phyloP scores from a whole-genome alignment of 192 early-diverging fungal genomes.

The Geosiphon pyriformis region DNA sequence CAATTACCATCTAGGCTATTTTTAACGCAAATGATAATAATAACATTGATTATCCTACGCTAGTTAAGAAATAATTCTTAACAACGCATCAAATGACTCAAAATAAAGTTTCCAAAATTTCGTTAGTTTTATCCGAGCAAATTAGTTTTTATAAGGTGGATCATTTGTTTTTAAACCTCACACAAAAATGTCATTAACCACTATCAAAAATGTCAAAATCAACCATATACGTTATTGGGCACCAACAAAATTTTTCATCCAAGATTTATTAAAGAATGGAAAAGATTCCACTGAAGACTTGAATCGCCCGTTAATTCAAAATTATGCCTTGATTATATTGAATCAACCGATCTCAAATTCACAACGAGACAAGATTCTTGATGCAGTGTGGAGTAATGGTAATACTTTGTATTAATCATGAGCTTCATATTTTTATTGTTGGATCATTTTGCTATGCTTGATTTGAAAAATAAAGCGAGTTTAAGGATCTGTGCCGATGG shows the following conservation, averaged over 20 bases:
- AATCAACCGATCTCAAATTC: conserved; percentile 8
- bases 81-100: too few relatives aligned
- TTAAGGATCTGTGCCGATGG: conserved; percentile 77
- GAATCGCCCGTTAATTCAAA: too few relatives aligned
- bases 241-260: background rate
- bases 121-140: too few relatives aligned
- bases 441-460: background rate
- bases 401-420: background rate
- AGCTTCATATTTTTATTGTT: background rate
- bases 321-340: conserved; percentile 4
- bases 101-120: too few relatives aligned
- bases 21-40: too few relatives aligned
- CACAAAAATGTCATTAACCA: too few relatives aligned
- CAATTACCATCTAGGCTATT: too few relatives aligned
- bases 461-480: background rate
- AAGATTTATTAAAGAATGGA: background rate
- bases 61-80: too few relatives aligned
- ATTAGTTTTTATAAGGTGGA: too few relatives aligned
- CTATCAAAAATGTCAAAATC: too few relatives aligned
- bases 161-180: too few relatives aligned
- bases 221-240: background rate
- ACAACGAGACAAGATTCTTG: background rate
- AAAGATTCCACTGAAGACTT: background rate
- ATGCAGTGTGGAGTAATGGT: conserved; percentile 12
- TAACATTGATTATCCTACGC: too few relatives aligned